phyloP scores from a whole-genome alignment of 2,329 filamentous ascomycete species.

The Aspergillus piperis region DNA sequence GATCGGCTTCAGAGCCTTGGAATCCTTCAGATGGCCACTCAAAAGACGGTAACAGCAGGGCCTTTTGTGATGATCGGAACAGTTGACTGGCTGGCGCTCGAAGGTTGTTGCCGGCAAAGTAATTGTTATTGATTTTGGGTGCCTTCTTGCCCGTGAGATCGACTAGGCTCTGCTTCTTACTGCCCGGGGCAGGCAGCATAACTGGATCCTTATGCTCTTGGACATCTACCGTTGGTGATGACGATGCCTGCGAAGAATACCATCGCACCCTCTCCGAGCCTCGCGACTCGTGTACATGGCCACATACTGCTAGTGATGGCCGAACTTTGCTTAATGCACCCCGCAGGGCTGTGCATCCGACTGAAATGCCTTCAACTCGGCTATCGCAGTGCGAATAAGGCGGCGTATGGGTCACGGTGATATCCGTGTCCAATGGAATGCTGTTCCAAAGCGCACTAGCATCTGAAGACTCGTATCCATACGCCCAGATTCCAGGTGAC shows the following conservation, averaged over 20 bases:
- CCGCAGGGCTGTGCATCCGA: constrained; percentile 54
- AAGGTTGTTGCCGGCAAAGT: constrained; percentile 16
- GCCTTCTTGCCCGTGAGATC: constrained; percentile 52
- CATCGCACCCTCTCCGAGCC: constrained; percentile 56
- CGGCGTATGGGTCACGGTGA: constrained; percentile 61
- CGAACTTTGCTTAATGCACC: constrained; percentile 48
- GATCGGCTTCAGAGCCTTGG: not conserved
- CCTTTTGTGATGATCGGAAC: constrained; percentile 12
- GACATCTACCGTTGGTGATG: not conserved
- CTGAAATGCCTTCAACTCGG: constrained; percentile 27
- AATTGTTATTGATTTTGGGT: constrained; percentile 35
- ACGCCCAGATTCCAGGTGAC: constrained; percentile 53
- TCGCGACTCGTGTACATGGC: constrained; percentile 61
- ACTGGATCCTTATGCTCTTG: constrained; percentile 16
- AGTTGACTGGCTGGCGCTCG: not conserved
- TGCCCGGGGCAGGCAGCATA: constrained; percentile 46
- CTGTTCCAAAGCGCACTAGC: constrained; percentile 50
- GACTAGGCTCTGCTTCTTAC: constrained; percentile 57
- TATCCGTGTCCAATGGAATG: constrained; percentile 54
- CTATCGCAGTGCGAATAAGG: constrained; percentile 53
- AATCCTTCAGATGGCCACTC: not conserved
- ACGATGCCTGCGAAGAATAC: constrained; percentile 23
- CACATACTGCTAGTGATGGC: constrained; percentile 57
- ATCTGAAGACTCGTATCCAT: constrained; percentile 52
- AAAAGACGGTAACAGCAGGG: constrained; percentile 12